These are phyloP conservation scores for Botryobasidium botryosum DNA, from an alignment of 768 basidiomycete species.

Conservation along the genomic window DNA sequence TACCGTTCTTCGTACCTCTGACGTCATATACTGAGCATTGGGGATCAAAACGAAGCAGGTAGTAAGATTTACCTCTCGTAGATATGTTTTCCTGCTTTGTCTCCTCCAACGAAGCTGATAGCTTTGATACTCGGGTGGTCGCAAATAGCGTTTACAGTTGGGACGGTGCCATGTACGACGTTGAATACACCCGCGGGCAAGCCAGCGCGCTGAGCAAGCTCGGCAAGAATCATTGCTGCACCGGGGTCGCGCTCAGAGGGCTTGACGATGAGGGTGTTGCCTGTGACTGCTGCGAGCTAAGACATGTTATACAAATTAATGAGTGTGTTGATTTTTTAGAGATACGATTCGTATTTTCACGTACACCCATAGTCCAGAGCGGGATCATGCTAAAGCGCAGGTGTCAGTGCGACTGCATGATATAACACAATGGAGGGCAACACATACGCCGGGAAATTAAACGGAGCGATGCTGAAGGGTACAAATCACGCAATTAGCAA, in stretches of 20 bases:
- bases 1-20: constrained; percentile 68
- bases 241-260: constrained; percentile 95
- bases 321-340: too few relatives aligned
- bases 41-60: background rate
- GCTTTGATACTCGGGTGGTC: constrained; percentile 84
- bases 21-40: background rate
- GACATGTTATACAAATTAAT: too few relatives aligned
- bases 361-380: too few relatives aligned
- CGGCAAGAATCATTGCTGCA: constrained; percentile 94
- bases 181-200: constrained; percentile 48
- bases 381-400: constrained; percentile 54
- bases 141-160: constrained; percentile 87
- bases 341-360: too few relatives aligned
- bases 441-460: constrained; percentile 76
- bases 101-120: constrained; percentile 92
- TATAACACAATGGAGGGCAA: background rate
- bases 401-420: background rate
- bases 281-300: constrained; percentile 72
- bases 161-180: constrained; percentile 76
- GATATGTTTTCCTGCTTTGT: constrained; percentile 85
- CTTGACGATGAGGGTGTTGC: constrained; percentile 89
- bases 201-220: constrained; percentile 79
- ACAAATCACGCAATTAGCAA: constrained; percentile 17
- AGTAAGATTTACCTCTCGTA: constrained; percentile 45
- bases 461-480: constrained; percentile 39